Evolutionary conservation across 495 filamentous ascomycete genomes (phyloP).

Genomic region (Chaetomium cochliodes): DNA sequence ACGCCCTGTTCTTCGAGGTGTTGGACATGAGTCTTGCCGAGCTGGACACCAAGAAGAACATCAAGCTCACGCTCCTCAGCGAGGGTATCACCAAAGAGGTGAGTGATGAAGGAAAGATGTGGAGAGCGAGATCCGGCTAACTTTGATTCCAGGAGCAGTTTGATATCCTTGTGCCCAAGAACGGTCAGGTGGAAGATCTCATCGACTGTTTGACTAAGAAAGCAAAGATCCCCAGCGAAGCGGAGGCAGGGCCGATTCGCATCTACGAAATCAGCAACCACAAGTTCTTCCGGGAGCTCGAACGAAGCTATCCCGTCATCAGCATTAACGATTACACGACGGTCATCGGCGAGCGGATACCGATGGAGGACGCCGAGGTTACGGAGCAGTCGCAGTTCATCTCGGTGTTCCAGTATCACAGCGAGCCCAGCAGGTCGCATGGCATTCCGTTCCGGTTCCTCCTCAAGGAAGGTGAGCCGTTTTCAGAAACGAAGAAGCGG

Average conservation of each 20-base stretch:
- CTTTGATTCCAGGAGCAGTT: constrained; percentile 58
- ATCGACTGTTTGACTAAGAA: constrained; percentile 73
- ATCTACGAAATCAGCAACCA: constrained; percentile 75
- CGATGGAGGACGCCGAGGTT: constrained; percentile 69
- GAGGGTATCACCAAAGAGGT: constrained; percentile 92
- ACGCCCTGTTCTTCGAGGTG: constrained; percentile 85
- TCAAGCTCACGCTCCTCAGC: constrained; percentile 78
- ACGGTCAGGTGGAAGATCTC: constrained; percentile 73
- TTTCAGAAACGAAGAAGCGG: constrained; percentile 86
- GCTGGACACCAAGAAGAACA: constrained; percentile 80
- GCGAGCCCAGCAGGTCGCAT: constrained; percentile 69
- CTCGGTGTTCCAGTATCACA: constrained; percentile 86
- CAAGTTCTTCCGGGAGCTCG: constrained; percentile 76
- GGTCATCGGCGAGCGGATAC: constrained; percentile 75
- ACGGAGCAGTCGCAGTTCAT: constrained; percentile 61
- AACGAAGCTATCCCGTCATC: constrained; percentile 60
- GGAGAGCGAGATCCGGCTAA: constrained; percentile 9
- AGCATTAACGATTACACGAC: constrained; percentile 82
- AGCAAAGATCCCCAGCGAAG: constrained; percentile 70
- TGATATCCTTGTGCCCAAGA: constrained; percentile 82
- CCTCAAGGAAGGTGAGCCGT: constrained; percentile 81
- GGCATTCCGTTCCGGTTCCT: constrained; percentile 91
- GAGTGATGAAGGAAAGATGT: constrained; percentile 24
- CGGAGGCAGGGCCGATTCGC: constrained; percentile 59
- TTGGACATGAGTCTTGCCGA: constrained; percentile 92